A percentile compares a stretch with the other conserved stretches of the same genome.
Evolutionary conservation across 768 basidiomycete species (phyloP).

Genomic region (Baorangia bicolor): DNA sequence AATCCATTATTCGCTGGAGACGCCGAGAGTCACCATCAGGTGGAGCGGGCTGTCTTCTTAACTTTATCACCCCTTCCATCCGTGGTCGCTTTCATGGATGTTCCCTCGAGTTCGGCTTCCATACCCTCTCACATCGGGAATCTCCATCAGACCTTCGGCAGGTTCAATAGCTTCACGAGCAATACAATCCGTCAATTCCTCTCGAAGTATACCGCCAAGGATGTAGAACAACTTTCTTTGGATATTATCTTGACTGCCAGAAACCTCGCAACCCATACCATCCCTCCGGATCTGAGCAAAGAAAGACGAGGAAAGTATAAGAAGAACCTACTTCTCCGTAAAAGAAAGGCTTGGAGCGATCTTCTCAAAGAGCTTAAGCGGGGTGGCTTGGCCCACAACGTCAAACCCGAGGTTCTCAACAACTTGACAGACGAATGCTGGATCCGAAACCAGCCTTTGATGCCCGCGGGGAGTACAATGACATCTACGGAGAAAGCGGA

Average conservation of each 20-base stretch:
- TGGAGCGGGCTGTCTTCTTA: constrained; percentile 12
- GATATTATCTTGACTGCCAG: constrained; percentile 64
- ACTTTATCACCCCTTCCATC: neutral
- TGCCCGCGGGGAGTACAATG: constrained; percentile 25
- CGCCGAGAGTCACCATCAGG: constrained; percentile 29
- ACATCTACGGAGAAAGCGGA: constrained; percentile 47
- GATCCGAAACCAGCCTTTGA: constrained; percentile 62
- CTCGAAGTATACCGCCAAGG: constrained; percentile 36
- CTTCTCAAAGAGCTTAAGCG: constrained; percentile 85
- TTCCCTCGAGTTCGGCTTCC: neutral
- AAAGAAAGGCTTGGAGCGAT: constrained; percentile 89
- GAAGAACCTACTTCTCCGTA: constrained; percentile 76
- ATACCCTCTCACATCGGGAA: constrained; percentile 44
- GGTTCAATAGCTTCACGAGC: constrained; percentile 46
- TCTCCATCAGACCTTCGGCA: constrained; percentile 48
- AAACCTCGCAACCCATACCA: constrained; percentile 47
- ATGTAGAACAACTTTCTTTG: constrained; percentile 54
- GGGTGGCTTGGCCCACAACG: constrained; percentile 67
- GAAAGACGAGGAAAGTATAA: constrained; percentile 59
- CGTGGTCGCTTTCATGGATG: neutral
- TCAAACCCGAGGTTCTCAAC: constrained; percentile 67
- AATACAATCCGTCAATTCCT: constrained; percentile 45
- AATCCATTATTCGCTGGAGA: constrained; percentile 36
- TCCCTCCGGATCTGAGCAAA: constrained; percentile 42
- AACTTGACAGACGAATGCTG: constrained; percentile 55